Conservation (phyloP, 2,329 filamentous ascomycete species). For the Talaromyces amestolkiae region DNA sequence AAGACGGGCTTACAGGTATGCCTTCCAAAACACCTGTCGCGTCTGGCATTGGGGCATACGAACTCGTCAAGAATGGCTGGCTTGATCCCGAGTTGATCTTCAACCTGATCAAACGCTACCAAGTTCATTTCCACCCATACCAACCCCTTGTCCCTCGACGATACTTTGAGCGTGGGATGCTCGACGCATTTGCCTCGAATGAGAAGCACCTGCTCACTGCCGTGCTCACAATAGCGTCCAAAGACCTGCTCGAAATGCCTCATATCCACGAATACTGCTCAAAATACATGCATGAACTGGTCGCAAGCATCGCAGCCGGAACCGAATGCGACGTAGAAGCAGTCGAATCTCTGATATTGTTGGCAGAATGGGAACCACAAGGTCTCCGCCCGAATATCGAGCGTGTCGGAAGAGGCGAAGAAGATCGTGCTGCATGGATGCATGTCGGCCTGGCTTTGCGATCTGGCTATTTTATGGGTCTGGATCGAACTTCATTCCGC, state of each 20-base stretch:
- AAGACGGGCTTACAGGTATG: constrained; percentile 18
- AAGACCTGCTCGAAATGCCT: constrained; percentile 64
- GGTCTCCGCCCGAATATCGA: constrained; percentile 59
- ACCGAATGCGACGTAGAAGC: constrained; percentile 67
- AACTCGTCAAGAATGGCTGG: constrained; percentile 44
- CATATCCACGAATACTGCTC: constrained; percentile 65
- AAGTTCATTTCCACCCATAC: constrained; percentile 66
- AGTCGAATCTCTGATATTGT: constrained; percentile 66
- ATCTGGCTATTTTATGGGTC: constrained; percentile 66
- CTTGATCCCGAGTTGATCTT: constrained; percentile 52
- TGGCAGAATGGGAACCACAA: constrained; percentile 72
- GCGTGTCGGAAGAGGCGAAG: constrained; percentile 67
- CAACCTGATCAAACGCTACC: constrained; percentile 58
- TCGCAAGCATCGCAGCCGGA: constrained; percentile 65
- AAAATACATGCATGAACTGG: constrained; percentile 66
- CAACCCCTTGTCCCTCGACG: constrained; percentile 65
- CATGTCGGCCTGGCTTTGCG: constrained; percentile 68
- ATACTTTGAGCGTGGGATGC: constrained; percentile 54
- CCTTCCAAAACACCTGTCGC: constrained; percentile 22
- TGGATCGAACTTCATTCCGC: constrained; percentile 67
- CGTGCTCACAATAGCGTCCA: constrained; percentile 67
- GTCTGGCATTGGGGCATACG: constrained; percentile 42
- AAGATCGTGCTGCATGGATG: constrained; percentile 75
- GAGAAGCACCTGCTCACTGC: constrained; percentile 69
- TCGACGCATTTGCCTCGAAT: constrained; percentile 57